Evolutionary conservation across 495 filamentous ascomycete species (phyloP), one percentile per base, ranked within the genome.

Genomic region (Niebla homalea): DNA sequence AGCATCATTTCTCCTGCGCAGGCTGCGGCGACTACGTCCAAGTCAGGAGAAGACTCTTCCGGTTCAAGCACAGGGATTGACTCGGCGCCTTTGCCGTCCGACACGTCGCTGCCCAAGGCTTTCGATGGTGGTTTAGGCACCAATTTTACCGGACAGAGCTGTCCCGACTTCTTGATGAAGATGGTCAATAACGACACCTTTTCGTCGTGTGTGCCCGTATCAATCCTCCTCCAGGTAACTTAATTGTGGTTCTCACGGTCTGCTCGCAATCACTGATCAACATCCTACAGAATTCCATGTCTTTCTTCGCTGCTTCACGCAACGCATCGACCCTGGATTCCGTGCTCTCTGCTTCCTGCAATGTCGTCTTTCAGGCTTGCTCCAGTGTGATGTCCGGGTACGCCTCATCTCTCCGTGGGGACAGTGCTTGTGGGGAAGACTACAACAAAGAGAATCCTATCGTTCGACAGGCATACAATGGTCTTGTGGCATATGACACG

Each of bases 291-390:
- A 77, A 82, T 53, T 84, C 80, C 51, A 75, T 72, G 59, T 79
- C 78, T 21, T 92, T 94, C 71, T 95, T 94, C 69, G 69, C 83
- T 52, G 77, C 76, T 42, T 69, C 81, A 48, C 76, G 68, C 58
- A 86, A 80, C 12, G 64, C 80, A 36, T 63, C 80, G 40, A 62
- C 72, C 53, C 81, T 89, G 48, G 83, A 84, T 1, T 75, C 75
- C 49, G 73, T 80, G 43, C 74, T 94, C 45, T 78, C 89, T 58
- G 74, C 74, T 18, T 75, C 84, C 26, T 95, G 89, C 69, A 66
- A 67, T 10, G 77, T 78, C 51, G 65, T 83, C 55, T 70, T 77
- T 44, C 63, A 65, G 4, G 55, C 62, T 32, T 95, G 89, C 71
- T 63, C 66, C 20, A 46, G 53, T 4, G 72, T 78, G 51, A 77